Conservation (phyloP, 208 protist genomes). For the Novymonas esmeraldas region DNA sequence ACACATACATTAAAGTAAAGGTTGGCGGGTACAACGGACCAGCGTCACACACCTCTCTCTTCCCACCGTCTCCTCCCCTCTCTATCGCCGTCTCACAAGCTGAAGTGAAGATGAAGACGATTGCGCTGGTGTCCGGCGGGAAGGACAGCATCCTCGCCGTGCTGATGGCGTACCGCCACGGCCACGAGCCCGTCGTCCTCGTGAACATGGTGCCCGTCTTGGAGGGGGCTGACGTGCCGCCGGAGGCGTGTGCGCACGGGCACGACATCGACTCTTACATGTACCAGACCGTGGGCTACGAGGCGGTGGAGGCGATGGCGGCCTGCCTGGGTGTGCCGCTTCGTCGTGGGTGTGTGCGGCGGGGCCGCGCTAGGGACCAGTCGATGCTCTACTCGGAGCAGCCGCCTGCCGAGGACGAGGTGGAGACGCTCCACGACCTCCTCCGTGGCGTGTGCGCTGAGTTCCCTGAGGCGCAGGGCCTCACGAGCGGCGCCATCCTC, state of each 20-base stretch:
- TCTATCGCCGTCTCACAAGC: background rate
- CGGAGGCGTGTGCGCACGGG: conserved; percentile 11
- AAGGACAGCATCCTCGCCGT: conserved; percentile 98
- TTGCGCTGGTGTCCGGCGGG: conserved; percentile 97
- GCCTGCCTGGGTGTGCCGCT: conserved; percentile 94
- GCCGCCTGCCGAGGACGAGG: conserved; percentile 92
- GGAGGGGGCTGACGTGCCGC: background rate
- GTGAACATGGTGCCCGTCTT: conserved; percentile 91
- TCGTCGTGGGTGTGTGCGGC: conserved; percentile 72
- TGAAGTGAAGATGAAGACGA: conserved; percentile 91
- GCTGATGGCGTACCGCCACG: conserved; percentile 94
- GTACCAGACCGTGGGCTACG: conserved; percentile 99
- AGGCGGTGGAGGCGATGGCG: conserved; percentile 89
- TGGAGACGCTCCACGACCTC: conserved; percentile 96
- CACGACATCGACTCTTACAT: conserved; percentile 98
- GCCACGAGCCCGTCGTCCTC: conserved; percentile 96
- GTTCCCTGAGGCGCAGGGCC: conserved; percentile 88
- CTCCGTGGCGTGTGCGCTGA: conserved; percentile 88
- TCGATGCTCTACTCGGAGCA: conserved; percentile 82
- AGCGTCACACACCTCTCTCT: background rate
- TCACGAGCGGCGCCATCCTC: conserved; percentile 98
- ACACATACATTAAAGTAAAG: background rate
- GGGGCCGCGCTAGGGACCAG: conserved; percentile 71
- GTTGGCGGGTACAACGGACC: background rate
- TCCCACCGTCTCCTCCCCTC: background rate